A percentile compares a stretch with the other conserved stretches of the same genome.
Conservation (phyloP, 257 asterid genomes). For the Scutellaria barbata region DNA sequence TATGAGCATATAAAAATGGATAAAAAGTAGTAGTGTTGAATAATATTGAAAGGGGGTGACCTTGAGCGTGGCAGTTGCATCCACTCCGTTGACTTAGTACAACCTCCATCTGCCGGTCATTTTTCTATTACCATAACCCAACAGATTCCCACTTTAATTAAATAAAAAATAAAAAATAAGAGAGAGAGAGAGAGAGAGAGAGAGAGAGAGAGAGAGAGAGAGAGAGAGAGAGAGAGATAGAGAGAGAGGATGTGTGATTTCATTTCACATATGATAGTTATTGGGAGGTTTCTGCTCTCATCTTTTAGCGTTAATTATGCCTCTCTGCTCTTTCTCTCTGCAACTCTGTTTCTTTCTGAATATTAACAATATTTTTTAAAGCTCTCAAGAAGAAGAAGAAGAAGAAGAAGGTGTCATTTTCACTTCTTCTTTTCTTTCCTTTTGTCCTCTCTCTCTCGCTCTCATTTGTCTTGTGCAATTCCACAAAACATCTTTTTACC, state of each 20-base stretch:
- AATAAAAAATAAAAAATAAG: background rate
- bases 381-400: background rate
- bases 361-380: background rate
- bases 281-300: conserved; percentile 50
- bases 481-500: conserved; percentile 29
- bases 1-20: too few relatives aligned
- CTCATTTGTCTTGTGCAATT: conserved; percentile 30
- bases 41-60: background rate
- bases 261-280: conserved; percentile 42
- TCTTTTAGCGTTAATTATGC: conserved; percentile 33
- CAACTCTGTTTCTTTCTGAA: conserved; percentile 26
- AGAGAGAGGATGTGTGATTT: conserved; percentile 37
- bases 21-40: too few relatives aligned
- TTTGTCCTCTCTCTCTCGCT: conserved; percentile 32
- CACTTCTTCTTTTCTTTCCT: conserved; percentile 24
- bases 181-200: background rate
- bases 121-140: conserved; percentile 18
- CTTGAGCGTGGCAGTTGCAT: conserved; percentile 19
- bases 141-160: conserved; percentile 30
- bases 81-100: conserved; percentile 56
- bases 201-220: too few relatives aligned
- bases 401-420: background rate
- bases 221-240: background rate
- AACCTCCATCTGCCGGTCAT: conserved; percentile 59
- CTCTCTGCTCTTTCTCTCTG: conserved; percentile 9